Percentiles rank a stretch among this genome's conserved stretches.
These are phyloP conservation scores for Letharia columbiana DNA, from an alignment of 495 filamentous ascomycete species.

Conservation along the genomic window DNA sequence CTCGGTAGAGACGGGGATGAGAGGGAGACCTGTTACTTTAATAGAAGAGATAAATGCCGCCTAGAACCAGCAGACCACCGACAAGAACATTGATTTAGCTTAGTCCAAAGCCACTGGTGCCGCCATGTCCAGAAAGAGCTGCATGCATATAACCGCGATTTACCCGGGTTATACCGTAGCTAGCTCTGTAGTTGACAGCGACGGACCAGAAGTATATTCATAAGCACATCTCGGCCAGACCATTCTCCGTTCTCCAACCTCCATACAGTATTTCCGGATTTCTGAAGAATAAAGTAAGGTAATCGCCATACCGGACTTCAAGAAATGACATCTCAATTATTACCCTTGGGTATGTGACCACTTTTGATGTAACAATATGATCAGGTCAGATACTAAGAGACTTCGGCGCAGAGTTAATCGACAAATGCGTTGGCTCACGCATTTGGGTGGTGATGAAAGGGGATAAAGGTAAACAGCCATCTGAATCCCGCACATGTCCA, in stretches of 20 bases:
- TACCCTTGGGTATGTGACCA: conserved; percentile 19
- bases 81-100: neutral
- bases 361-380: no score
- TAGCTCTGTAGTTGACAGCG: no score
- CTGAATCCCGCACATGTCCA: neutral
- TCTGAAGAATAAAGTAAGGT: no score
- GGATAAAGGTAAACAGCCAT: conserved; percentile 66
- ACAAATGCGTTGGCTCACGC: conserved; percentile 93
- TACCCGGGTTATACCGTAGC: neutral
- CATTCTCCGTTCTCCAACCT: no score
- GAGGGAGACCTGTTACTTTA: no score
- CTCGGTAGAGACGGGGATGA: neutral
- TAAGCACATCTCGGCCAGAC: no score
- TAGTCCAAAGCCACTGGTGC: neutral
- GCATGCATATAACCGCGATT: neutral
- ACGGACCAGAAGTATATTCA: no score
- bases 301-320: neutral
- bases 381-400: neutral
- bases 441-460: conserved; percentile 99
- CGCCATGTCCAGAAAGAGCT: neutral
- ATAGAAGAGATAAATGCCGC: no score
- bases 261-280: no score
- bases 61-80: neutral
- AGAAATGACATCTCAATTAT: conserved; percentile 16
- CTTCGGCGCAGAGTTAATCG: conserved; percentile 69